phyloP scores from a whole-genome alignment of 805 yeast species.

The Yarrowia divulgata region DNA sequence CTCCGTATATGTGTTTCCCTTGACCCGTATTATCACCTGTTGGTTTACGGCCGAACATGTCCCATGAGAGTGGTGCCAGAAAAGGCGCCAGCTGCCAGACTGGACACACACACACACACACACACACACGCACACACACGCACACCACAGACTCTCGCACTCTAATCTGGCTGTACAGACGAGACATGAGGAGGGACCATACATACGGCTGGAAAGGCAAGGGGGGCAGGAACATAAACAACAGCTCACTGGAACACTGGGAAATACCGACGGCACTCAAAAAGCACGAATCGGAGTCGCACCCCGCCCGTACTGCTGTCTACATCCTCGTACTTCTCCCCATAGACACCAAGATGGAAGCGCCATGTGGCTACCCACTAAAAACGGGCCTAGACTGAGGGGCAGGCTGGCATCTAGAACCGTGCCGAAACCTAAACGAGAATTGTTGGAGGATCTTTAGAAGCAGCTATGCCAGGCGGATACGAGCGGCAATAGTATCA shows the following conservation, averaged over 20 bases:
- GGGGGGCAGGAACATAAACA: no score
- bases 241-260: no score
- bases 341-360: slow-evolving; percentile 4
- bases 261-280: no score
- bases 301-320: neutral
- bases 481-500: no score
- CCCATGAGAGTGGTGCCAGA: slow-evolving; percentile 3
- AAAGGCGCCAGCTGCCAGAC: slow-evolving; percentile 4
- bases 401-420: slow-evolving; percentile 24
- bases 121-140: no score
- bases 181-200: no score
- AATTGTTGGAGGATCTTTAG: no score
- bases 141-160: neutral
- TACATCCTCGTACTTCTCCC: slow-evolving; percentile 19
- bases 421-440: slow-evolving; percentile 8
- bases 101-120: neutral
- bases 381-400: slow-evolving; percentile 30
- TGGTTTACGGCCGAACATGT: no score
- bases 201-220: no score
- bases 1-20: no score
- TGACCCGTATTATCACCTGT: no score
- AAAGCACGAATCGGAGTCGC: no score
- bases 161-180: neutral
- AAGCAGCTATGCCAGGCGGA: neutral
- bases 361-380: slow-evolving; percentile 27